Conservation (phyloP, 2,329 filamentous ascomycete species). For the Alternaria sp. region DNA sequence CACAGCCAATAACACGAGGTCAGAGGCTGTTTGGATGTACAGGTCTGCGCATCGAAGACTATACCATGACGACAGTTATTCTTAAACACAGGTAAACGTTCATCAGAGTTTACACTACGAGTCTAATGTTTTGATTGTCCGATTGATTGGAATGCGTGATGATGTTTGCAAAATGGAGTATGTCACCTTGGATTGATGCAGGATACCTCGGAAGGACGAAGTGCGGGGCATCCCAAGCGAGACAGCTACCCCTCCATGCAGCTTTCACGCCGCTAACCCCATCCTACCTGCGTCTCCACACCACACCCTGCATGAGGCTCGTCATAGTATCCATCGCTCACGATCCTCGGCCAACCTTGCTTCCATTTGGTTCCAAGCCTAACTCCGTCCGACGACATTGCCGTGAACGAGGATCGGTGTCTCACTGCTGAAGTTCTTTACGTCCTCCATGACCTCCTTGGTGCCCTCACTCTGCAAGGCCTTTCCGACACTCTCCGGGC, state of each 20-base stretch:
- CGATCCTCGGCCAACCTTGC: background rate
- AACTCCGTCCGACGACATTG: constrained; percentile 20
- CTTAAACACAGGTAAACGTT: background rate
- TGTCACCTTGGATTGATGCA: background rate
- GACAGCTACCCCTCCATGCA: constrained; percentile 6
- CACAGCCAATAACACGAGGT: background rate
- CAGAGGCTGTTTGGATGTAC: background rate
- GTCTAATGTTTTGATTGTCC: background rate
- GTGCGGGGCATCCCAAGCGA: background rate
- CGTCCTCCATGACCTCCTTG: constrained; percentile 46
- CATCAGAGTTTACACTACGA: background rate
- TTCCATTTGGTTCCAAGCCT: background rate
- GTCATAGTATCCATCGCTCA: background rate
- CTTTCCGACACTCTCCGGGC: constrained; percentile 26
- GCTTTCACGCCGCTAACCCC: background rate
- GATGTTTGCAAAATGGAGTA: background rate
- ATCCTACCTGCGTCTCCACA: background rate
- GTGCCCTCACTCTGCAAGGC: constrained; percentile 23
- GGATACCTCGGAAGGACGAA: constrained; percentile 1
- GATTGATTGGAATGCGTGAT: background rate
- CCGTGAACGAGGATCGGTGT: constrained; percentile 40
- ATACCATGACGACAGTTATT: too few species aligned
- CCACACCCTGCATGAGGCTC: background rate
- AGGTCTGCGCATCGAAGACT: background rate
- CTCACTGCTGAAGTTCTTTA: constrained; percentile 46